phyloP scores from a whole-genome alignment of 306 rosid genomes.

The Ziziphus jujuba region DNA sequence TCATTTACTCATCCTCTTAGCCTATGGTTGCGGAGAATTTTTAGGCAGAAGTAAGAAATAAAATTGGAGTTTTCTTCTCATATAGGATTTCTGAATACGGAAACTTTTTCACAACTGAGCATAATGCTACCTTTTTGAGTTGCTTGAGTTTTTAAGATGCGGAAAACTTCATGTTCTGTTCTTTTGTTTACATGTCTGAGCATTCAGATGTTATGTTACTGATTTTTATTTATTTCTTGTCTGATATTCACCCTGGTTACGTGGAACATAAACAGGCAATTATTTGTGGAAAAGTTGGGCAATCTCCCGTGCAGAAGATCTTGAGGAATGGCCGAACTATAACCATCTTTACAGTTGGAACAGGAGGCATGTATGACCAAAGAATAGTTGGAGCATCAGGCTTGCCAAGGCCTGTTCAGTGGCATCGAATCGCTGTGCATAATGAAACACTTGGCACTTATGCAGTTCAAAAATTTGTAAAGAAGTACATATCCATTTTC shows the following conservation, averaged over 20 bases:
- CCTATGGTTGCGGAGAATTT: not conserved
- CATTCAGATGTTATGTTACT: not conserved
- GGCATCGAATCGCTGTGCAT: constrained; percentile 97
- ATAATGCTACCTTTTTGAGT: not conserved
- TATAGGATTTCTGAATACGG: not conserved
- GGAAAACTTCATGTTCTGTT: not conserved
- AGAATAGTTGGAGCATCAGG: constrained; percentile 54
- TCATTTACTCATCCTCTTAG: not conserved
- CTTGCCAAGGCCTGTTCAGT: constrained; percentile 84
- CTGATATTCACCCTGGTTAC: not conserved
- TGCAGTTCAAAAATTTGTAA: constrained; percentile 79
- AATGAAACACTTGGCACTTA: constrained; percentile 77
- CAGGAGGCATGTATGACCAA: constrained; percentile 96
- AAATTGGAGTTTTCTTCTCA: not conserved
- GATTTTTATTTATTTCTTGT: not conserved
- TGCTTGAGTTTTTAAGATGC: not conserved
- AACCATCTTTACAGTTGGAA: constrained; percentile 92
- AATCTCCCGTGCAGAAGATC: constrained; percentile 88
- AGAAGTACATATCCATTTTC: constrained; percentile 50
- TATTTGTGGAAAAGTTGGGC: constrained; percentile 95
- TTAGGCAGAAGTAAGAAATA: constrained; percentile 1
- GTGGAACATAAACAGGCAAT: constrained; percentile 59
- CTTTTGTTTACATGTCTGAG: not conserved
- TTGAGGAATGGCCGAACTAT: constrained; percentile 78
- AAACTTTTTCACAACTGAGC: not conserved